Conservation (phyloP, 345 rosid genomes). For the Linum usitatissimum region DNA sequence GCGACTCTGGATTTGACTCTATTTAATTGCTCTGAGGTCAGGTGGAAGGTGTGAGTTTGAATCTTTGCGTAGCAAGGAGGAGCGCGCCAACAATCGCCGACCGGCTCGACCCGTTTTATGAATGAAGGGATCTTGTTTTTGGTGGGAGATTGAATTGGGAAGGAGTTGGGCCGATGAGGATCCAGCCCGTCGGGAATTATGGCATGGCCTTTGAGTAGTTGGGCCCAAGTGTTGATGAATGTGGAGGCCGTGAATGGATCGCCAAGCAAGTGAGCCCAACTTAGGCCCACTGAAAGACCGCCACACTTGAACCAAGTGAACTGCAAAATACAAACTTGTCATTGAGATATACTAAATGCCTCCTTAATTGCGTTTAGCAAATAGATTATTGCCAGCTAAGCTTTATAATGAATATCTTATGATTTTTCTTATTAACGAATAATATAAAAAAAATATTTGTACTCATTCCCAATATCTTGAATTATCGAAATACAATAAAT, state of each 20-base stretch:
- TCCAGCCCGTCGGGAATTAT: constrained; percentile 14
- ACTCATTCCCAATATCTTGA: no score
- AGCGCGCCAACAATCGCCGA: constrained; percentile 42
- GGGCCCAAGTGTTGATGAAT: constrained; percentile 44
- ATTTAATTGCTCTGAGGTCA: constrained; percentile 27
- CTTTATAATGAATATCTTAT: no score
- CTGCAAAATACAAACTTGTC: constrained; percentile 18
- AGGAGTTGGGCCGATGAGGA: background rate
- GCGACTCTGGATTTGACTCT: constrained; percentile 11
- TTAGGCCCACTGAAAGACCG: constrained; percentile 51
- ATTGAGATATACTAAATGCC: background rate
- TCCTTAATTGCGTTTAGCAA: no score
- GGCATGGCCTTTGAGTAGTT: constrained; percentile 17
- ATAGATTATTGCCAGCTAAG: no score
- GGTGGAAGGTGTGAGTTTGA: constrained; percentile 21
- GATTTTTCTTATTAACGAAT: no score
- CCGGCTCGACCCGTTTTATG: constrained; percentile 35
- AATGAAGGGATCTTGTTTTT: constrained; percentile 15
- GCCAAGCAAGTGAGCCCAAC: constrained; percentile 81
- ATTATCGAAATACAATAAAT: no score
- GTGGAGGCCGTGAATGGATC: constrained; percentile 44
- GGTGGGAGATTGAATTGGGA: background rate
- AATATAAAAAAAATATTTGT: no score
- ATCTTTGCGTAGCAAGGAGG: constrained; percentile 20
- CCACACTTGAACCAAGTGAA: constrained; percentile 63